Evolutionary conservation across 148 eudicot genomes (phyloP).

Genomic region (Chenopodium quinoa): DNA sequence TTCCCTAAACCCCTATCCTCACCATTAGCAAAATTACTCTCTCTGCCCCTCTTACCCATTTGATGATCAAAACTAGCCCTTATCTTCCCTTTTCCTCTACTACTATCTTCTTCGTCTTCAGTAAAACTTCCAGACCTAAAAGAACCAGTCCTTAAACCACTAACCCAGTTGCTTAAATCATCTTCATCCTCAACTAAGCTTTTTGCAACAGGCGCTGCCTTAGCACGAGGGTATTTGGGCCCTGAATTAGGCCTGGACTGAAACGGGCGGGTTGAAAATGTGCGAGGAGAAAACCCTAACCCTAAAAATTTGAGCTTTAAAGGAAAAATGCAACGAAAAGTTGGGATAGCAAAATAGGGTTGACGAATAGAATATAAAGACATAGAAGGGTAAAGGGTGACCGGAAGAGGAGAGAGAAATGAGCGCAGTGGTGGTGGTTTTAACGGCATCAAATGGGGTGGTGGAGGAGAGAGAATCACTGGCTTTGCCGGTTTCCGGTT

Average conservation of each 20-base stretch:
- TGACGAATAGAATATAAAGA: slow-evolving; percentile 31
- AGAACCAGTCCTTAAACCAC: slow-evolving; percentile 59
- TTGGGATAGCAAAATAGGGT: slow-evolving; percentile 27
- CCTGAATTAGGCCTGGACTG: slow-evolving; percentile 28
- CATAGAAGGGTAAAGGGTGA: slow-evolving; percentile 29
- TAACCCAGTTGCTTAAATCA: slow-evolving; percentile 77
- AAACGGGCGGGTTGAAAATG: slow-evolving; percentile 39
- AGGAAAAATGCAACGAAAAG: slow-evolving; percentile 54
- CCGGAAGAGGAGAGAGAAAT: slow-evolving; percentile 40
- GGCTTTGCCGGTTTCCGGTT: slow-evolving; percentile 19
- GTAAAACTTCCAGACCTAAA: slow-evolving; percentile 42
- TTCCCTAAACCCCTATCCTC: slow-evolving; percentile 28
- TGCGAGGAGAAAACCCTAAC: slow-evolving; percentile 36
- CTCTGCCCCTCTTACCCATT: slow-evolving; percentile 41
- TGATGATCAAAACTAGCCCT: slow-evolving; percentile 20
- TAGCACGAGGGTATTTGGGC: slow-evolving; percentile 5
- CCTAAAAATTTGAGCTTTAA: slow-evolving; percentile 49
- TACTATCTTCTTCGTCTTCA: slow-evolving; percentile 39
- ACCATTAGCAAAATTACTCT: slow-evolving; percentile 25
- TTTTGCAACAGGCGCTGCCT: slow-evolving; percentile 35
- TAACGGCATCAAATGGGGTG: slow-evolving; percentile 35
- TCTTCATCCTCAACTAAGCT: slow-evolving; percentile 85
- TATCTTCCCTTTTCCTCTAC: slow-evolving; percentile 19
- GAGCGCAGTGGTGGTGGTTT: slow-evolving; percentile 41
- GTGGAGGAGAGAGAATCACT: not conserved